A percentile compares a stretch with the other conserved stretches of the same genome.
Evolutionary conservation across 768 basidiomycete genomes (phyloP).

Genomic region (Coprinopsis cinerea): DNA sequence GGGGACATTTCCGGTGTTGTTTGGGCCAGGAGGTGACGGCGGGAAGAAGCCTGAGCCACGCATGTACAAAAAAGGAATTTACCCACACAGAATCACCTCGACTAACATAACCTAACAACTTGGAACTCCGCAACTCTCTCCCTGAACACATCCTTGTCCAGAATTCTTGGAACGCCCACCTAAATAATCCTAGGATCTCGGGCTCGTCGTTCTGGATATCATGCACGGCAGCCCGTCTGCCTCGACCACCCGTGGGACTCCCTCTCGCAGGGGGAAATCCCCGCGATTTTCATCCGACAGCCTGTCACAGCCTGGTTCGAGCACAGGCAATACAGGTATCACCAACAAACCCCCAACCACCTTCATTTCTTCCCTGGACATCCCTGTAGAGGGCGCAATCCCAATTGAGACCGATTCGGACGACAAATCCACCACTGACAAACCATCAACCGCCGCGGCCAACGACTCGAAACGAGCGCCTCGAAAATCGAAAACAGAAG

Average conservation of each 20-base stretch:
- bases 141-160: constrained; percentile 34
- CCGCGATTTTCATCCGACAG: constrained; percentile 47
- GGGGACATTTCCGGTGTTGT: constrained; percentile 2
- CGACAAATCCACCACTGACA: constrained; percentile 30
- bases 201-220: constrained; percentile 22
- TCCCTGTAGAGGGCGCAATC: constrained; percentile 69
- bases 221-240: constrained; percentile 44
- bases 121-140: constrained; percentile 42
- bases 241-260: constrained; percentile 48
- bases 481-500: constrained; percentile 88
- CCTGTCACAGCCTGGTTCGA: constrained; percentile 40
- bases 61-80: constrained; percentile 19
- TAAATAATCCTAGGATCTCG: constrained; percentile 19
- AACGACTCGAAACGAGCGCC: constrained; percentile 63
- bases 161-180: constrained; percentile 30
- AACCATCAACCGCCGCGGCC: constrained; percentile 32
- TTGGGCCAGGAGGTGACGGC: constrained; percentile 12
- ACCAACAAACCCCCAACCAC: constrained; percentile 44
- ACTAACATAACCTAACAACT: constrained; percentile 39
- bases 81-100: constrained; percentile 42
- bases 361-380: constrained; percentile 66
- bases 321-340: constrained; percentile 42
- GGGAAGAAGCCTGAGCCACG: constrained; percentile 14
- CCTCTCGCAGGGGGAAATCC: constrained; percentile 60
- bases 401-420: constrained; percentile 48